Percentiles rank a stretch among this genome's conserved stretches.
Conservation (phyloP, 2,329 filamentous ascomycete genomes). For the Huntiella bhutanensis region DNA sequence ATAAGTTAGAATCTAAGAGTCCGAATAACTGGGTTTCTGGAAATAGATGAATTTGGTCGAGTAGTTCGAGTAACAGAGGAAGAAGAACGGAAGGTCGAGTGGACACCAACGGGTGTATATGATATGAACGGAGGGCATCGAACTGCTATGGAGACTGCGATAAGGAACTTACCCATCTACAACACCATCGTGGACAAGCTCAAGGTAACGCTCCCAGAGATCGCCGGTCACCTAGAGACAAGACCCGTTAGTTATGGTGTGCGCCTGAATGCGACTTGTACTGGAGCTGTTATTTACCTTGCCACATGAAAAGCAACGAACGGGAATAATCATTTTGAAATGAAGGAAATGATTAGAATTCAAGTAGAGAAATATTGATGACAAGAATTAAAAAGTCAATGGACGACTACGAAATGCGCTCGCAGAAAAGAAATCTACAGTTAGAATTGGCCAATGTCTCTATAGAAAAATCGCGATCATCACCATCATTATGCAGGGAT, state of each 20-base stretch:
- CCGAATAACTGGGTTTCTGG: too few species aligned
- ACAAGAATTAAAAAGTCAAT: background rate
- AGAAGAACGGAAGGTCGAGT: too few species aligned
- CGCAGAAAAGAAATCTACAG: too few species aligned
- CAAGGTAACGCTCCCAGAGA: slow-evolving; percentile 90
- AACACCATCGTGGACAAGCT: slow-evolving; percentile 62
- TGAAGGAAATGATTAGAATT: background rate
- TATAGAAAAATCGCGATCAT: too few species aligned
- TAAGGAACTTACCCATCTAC: slow-evolving; percentile 45
- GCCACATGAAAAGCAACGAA: slow-evolving; percentile 96
- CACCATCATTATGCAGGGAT: too few species aligned
- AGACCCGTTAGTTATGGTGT: background rate
- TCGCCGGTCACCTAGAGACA: slow-evolving; percentile 68
- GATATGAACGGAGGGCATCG: background rate
- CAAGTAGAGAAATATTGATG: background rate
- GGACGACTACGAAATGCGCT: too few species aligned
- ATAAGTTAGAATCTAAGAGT: too few species aligned
- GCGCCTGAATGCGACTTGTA: slow-evolving; percentile 1
- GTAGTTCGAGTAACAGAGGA: too few species aligned
- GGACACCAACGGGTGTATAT: too few species aligned
- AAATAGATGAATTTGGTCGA: too few species aligned
- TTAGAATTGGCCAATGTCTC: too few species aligned
- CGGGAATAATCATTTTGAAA: slow-evolving; percentile 83
- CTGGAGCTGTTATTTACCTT: slow-evolving; percentile 44
- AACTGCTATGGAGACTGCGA: background rate